Evolutionary conservation across 2,329 filamentous ascomycete species (phyloP).

Genomic region (Aspergillus ustus): DNA sequence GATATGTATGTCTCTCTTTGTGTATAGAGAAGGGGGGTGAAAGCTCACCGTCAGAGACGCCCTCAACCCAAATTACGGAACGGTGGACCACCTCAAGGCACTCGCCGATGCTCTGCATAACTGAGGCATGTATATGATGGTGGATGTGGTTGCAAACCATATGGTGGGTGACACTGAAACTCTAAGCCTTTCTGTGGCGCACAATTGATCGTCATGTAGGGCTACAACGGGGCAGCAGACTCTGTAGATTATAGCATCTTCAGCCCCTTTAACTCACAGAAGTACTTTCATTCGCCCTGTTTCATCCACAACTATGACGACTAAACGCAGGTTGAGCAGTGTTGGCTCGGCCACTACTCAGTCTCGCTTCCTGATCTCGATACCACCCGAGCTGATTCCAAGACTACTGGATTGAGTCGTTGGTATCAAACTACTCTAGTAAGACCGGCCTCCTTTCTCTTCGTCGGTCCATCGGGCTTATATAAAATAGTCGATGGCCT

Average conservation of each 20-base stretch:
- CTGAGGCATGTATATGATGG: conserved; percentile 65
- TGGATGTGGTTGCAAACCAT: conserved; percentile 64
- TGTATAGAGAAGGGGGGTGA: neutral
- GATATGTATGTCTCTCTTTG: conserved; percentile 40
- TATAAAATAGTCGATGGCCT: conserved; percentile 52
- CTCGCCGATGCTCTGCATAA: conserved; percentile 61
- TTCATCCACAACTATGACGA: conserved; percentile 57
- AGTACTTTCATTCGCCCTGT: conserved; percentile 67
- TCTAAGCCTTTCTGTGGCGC: neutral
- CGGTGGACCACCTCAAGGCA: conserved; percentile 61
- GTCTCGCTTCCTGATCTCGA: conserved; percentile 67
- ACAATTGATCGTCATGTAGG: conserved; percentile 22
- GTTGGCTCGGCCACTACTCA: conserved; percentile 60
- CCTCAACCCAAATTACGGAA: conserved; percentile 65
- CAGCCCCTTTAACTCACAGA: conserved; percentile 59
- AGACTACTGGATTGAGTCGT: conserved; percentile 58
- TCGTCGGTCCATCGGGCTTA: neutral
- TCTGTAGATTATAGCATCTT: conserved; percentile 60
- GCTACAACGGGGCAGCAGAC: conserved; percentile 51
- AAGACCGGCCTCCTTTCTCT: neutral
- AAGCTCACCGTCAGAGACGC: conserved; percentile 38
- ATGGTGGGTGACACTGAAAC: conserved; percentile 38
- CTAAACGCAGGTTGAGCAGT: conserved; percentile 50
- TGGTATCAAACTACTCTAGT: conserved; percentile 66
- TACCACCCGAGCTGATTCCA: conserved; percentile 57